Evolutionary conservation across 495 filamentous ascomycete species (phyloP), one percentile per base, ranked within the genome.

Genomic region (Lepidopterella palustris): DNA sequence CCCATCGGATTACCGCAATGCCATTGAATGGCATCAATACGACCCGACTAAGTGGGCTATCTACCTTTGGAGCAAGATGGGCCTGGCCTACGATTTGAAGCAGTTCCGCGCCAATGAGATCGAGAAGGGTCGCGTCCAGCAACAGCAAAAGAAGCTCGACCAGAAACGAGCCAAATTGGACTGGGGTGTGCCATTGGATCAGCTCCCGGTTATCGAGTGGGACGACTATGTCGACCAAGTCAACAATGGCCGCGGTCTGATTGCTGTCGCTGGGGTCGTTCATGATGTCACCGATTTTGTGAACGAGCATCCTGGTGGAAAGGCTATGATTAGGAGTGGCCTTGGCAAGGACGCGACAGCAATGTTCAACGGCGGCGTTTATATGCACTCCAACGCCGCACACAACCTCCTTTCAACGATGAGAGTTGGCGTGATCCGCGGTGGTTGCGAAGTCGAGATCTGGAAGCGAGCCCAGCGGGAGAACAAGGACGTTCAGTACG

Each of bases 21-120:
- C 92, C 53, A 95, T 98, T 63, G 80, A 96, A 71, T 97, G 91
- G 90, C 88, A 87, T 79, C 93, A 98, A 79, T 98, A 98, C 70
- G 93, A 98, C 76, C 93, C 93, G 21, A 98, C 93, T 74, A 98
- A 98, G 81, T 97, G 92, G 92, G 81, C 76, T 73, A 98, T 98
- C 82, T 95, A 88, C 88, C 70, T 79, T 64, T 92, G 85, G 86
- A 96, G 96, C 86, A 84, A 92, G 77, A 77, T 97, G 31, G 92
- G 93, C 52, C 82, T 98, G 53, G 93, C 93, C 70, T 95, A 88
- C 72, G 88, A 96, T 73, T 81, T 98, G 40, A 98, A 98, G 85
- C 85, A 93, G 73, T 98, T 98, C 86, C 89, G 89, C 74, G 77
- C 84, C 75, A 98, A 98, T 76, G 93, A 97, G 77, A 98, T 98